Percentiles rank a stretch among this genome's conserved stretches.
Conservation (phyloP, 73 alveolate species). For the Uronychia setigera region DNA sequence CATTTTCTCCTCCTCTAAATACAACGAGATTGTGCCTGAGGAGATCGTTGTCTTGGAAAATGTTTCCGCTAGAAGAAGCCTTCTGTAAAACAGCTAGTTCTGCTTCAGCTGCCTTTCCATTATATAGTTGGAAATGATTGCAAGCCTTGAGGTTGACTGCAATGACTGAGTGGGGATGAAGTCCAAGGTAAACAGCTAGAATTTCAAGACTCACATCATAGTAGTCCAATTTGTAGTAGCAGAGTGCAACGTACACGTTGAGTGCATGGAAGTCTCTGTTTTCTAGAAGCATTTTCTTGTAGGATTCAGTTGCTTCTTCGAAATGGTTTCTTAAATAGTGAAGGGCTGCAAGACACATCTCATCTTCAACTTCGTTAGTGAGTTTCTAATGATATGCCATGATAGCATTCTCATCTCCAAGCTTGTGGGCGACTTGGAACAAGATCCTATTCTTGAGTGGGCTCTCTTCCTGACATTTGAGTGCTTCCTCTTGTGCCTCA, state of each 20-base stretch:
- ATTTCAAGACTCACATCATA: slow-evolving; percentile 96
- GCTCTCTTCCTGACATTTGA: slow-evolving; percentile 48
- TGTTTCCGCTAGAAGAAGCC: slow-evolving; percentile 91
- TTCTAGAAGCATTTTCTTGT: slow-evolving; percentile 83
- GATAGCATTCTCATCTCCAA: slow-evolving; percentile 92
- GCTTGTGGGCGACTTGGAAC: slow-evolving; percentile 95
- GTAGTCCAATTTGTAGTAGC: slow-evolving; percentile 97
- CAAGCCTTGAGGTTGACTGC: slow-evolving; percentile 99
- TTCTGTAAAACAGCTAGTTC: slow-evolving; percentile 84
- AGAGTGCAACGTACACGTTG: slow-evolving; percentile 96
- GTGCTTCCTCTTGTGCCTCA: slow-evolving; percentile 90
- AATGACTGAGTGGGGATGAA: slow-evolving; percentile 80
- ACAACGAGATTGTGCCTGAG: slow-evolving; percentile 97
- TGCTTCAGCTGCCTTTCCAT: slow-evolving; percentile 98
- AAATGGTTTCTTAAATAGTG: slow-evolving; percentile 91
- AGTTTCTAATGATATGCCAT: slow-evolving; percentile 88
- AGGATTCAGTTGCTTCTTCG: slow-evolving; percentile 90
- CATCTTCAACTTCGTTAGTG: slow-evolving; percentile 82
- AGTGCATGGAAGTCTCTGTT: slow-evolving; percentile 92
- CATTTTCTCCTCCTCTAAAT: slow-evolving; percentile 97
- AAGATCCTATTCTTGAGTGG: slow-evolving; percentile 79
- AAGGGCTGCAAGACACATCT: slow-evolving; percentile 97
- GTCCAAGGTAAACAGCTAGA: slow-evolving; percentile 85
- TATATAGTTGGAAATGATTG: slow-evolving; percentile 94
- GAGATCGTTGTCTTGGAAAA: slow-evolving; percentile 95